Evolutionary conservation across 441 rosid genomes (phyloP).

Genomic region (Euphorbia celastroides): DNA sequence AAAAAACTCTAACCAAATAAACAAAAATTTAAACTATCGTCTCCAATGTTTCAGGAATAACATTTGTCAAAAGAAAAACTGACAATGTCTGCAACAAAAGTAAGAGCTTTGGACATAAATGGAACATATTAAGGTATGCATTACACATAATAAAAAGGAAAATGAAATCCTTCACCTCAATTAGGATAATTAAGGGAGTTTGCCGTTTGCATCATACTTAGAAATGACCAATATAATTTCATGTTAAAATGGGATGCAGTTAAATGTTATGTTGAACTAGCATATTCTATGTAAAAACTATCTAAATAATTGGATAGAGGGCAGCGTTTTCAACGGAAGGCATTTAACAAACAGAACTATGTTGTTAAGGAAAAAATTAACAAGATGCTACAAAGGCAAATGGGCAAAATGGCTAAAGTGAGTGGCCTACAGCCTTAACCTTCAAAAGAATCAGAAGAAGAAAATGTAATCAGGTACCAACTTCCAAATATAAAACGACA

Average conservation of each 20-base stretch:
- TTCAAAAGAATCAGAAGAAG: constrained; percentile 15
- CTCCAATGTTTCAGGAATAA: background rate
- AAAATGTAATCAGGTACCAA: constrained; percentile 35
- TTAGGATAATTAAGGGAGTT: background rate
- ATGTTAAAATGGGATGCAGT: background rate
- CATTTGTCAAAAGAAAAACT: background rate
- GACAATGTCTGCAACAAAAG: background rate
- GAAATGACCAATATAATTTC: background rate
- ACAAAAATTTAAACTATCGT: background rate
- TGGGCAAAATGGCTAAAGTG: too few relatives aligned
- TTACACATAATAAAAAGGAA: background rate
- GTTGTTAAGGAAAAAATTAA: too few relatives aligned
- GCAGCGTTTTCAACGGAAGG: too few relatives aligned
- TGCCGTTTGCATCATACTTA: background rate
- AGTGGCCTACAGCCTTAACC: background rate
- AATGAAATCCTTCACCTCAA: background rate
- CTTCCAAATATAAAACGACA: constrained; percentile 93
- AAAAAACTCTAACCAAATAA: background rate
- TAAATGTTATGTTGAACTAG: background rate
- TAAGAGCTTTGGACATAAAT: background rate
- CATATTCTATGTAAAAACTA: background rate
- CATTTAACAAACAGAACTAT: too few relatives aligned
- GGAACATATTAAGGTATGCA: background rate
- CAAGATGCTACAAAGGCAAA: too few relatives aligned
- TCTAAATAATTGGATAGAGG: too few relatives aligned